phyloP scores from a whole-genome alignment of 2,329 filamentous ascomycete genomes.

The Neonectria magnoliae region DNA sequence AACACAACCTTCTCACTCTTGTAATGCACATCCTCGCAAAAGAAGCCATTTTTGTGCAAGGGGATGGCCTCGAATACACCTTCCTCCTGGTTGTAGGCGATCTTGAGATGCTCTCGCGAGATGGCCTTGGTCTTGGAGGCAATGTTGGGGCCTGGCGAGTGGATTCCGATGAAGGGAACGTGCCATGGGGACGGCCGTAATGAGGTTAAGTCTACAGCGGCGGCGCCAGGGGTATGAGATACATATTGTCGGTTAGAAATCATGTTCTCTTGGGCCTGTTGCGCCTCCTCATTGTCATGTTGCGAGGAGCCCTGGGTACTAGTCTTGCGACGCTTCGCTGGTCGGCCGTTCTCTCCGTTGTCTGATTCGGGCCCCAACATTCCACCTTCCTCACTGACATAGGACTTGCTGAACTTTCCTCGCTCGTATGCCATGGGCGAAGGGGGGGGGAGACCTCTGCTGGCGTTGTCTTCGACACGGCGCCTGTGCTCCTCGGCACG shows the following conservation, averaged over 20 bases:
- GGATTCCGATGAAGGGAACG: conserved; percentile 75
- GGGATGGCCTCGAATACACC: conserved; percentile 72
- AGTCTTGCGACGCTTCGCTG: conserved; percentile 58
- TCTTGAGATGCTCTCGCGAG: conserved; percentile 77
- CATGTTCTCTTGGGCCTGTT: conserved; percentile 53
- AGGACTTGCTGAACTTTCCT: conserved; percentile 69
- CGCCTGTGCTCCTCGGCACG: conserved; percentile 57
- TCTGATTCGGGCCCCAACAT: conserved; percentile 73
- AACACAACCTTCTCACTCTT: conserved; percentile 66
- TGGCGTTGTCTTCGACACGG: conserved; percentile 57
- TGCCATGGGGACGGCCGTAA: conserved; percentile 70
- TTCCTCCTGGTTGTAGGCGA: conserved; percentile 72
- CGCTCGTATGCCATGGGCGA: conserved; percentile 61
- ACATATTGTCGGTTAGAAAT: conserved; percentile 69
- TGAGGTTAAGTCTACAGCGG: conserved; percentile 67
- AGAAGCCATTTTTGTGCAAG: conserved; percentile 73
- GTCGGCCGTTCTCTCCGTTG: conserved; percentile 60
- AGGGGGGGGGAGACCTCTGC: conserved; percentile 61
- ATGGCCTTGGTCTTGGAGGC: conserved; percentile 75
- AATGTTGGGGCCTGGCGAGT: conserved; percentile 72
- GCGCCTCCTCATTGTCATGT: conserved; percentile 54
- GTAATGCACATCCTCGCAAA: conserved; percentile 70
- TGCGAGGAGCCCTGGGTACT: conserved; percentile 56
- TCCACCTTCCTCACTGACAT: conserved; percentile 75
- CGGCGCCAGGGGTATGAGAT: conserved; percentile 67